Evolutionary conservation across 148 eudicot genomes (phyloP).

Genomic region (Amaranthus palmeri): DNA sequence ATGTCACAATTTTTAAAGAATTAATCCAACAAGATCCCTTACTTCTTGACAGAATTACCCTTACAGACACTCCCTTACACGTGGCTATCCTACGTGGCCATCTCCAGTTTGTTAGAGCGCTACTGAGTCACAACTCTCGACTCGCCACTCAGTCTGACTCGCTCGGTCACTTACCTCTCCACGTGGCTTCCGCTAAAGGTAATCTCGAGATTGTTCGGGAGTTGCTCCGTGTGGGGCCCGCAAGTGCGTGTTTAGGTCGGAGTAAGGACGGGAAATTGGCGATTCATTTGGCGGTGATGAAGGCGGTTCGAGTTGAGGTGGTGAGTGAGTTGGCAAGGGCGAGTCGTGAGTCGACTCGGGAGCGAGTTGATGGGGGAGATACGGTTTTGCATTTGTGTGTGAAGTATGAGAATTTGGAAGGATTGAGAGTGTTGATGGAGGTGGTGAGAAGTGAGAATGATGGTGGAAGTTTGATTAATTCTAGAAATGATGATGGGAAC

Average conservation of each 20-base stretch:
- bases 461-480: constrained; percentile 14
- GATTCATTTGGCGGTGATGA: constrained; percentile 28
- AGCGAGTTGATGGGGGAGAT: constrained; percentile 18
- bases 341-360: constrained; percentile 22
- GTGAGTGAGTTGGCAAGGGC: constrained; percentile 28
- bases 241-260: neutral
- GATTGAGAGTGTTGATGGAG: constrained; percentile 19
- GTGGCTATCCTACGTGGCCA: constrained; percentile 31
- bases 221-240: constrained; percentile 13
- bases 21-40: constrained; percentile 32
- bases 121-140: constrained; percentile 24
- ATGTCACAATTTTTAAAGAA: constrained; percentile 6
- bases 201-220: constrained; percentile 18
- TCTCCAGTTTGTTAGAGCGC: constrained; percentile 13
- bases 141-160: constrained; percentile 29
- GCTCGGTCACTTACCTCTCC: constrained; percentile 31
- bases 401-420: constrained; percentile 27
- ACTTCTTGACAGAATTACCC: constrained; percentile 24
- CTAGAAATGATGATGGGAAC: constrained; percentile 31
- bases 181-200: constrained; percentile 29
- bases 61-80: constrained; percentile 29
- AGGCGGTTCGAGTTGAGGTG: constrained; percentile 24
- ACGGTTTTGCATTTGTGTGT: constrained; percentile 33
- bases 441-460: constrained; percentile 12
- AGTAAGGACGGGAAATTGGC: constrained; percentile 27